A percentile compares a stretch with the other conserved stretches of the same genome.
Conservation (phyloP, 441 rosid species). For the Populus hybrid region DNA sequence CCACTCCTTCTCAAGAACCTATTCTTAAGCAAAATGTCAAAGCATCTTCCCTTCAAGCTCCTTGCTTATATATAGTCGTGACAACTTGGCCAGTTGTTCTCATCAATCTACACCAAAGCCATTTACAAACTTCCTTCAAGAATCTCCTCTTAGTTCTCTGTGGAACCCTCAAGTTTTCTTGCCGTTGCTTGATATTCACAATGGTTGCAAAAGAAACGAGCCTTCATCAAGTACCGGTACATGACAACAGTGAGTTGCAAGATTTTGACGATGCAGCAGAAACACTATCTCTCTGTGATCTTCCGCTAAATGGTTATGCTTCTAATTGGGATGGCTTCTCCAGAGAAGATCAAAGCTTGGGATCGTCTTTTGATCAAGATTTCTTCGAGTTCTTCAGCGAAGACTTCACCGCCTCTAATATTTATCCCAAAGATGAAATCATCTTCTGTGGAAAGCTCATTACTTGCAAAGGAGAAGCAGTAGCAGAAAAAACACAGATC, state of each 20-base stretch:
- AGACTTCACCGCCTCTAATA: slow-evolving; percentile 21
- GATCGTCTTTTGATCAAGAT: slow-evolving; percentile 25
- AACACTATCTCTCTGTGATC: slow-evolving; percentile 51
- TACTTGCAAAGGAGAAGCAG: slow-evolving; percentile 13
- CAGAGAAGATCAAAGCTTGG: slow-evolving; percentile 10
- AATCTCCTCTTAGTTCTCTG: neutral
- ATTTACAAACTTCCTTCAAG: neutral
- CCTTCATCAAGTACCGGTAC: neutral
- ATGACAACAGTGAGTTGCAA: neutral
- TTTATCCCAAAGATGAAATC: slow-evolving; percentile 20
- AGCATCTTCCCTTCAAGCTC: neutral
- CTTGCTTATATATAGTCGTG: neutral
- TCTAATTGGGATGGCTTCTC: slow-evolving; percentile 16
- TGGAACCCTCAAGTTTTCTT: neutral
- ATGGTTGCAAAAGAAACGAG: neutral
- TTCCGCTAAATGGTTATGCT: slow-evolving; percentile 23
- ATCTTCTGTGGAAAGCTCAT: slow-evolving; percentile 60
- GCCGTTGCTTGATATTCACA: neutral
- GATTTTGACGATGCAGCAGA: slow-evolving; percentile 26
- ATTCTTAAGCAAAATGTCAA: neutral
- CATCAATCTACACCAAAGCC: neutral
- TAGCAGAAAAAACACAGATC: neutral
- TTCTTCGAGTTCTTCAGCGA: slow-evolving; percentile 39
- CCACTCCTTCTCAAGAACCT: neutral
- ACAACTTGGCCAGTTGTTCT: neutral